Conservation (phyloP, 164 flowering plant species). For the Tetracentron sinense region DNA sequence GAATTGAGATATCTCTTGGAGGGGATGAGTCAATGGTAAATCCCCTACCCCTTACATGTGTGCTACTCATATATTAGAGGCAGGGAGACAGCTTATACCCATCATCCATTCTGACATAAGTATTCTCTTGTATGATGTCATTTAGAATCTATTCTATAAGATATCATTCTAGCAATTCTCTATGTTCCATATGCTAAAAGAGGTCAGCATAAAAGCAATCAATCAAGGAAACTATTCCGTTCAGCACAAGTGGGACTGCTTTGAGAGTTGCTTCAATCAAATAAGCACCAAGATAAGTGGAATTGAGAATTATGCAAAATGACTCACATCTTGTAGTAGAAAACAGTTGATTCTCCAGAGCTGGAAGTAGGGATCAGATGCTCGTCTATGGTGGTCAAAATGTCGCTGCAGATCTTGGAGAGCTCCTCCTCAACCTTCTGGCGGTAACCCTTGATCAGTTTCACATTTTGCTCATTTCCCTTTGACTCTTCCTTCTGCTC, state of each 20-base stretch:
- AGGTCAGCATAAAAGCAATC: neutral
- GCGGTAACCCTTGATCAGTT: conserved; percentile 62
- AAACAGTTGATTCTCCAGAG: conserved; percentile 76
- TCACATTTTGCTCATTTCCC: conserved; percentile 73
- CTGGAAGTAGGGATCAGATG: conserved; percentile 70
- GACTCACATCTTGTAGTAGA: conserved; percentile 87
- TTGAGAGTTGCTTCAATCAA: neutral
- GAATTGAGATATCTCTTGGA: neutral
- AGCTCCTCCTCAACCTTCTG: conserved; percentile 86
- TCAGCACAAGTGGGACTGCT: neutral
- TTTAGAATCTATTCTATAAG: neutral
- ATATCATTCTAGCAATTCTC: too few species aligned
- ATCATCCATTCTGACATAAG: neutral
- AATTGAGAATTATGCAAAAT: neutral
- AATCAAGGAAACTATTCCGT: neutral
- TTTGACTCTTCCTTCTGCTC: conserved; percentile 89
- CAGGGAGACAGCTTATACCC: neutral
- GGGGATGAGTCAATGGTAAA: neutral
- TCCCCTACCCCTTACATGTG: neutral
- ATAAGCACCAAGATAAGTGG: neutral
- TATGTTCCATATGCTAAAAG: neutral
- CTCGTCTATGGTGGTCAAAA: conserved; percentile 65
- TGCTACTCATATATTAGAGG: neutral
- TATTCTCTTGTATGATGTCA: neutral
- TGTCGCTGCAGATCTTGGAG: conserved; percentile 69